phyloP scores from a whole-genome alignment of 495 filamentous ascomycete species.

The Hypoxylon perforatum region DNA sequence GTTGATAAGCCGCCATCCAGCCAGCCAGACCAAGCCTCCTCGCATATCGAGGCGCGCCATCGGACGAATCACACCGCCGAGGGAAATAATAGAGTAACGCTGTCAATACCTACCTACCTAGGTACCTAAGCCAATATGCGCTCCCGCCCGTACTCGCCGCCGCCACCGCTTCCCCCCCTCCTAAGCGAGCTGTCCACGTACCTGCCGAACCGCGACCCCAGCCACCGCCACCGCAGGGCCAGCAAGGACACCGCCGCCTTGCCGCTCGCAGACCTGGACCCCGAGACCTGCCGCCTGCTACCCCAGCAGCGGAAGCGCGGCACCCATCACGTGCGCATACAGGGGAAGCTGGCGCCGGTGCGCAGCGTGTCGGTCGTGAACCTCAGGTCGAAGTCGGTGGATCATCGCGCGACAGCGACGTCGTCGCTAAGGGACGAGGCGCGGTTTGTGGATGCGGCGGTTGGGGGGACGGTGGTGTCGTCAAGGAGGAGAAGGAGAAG shows the following conservation, averaged over 20 bases:
- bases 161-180: conserved; percentile 50
- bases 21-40: too few relatives aligned
- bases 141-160: conserved; percentile 49
- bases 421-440: neutral
- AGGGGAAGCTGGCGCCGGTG: conserved; percentile 50
- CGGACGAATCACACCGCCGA: neutral
- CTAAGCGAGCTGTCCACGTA: conserved; percentile 58
- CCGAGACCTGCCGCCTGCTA: conserved; percentile 54
- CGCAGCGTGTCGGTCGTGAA: conserved; percentile 46
- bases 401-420: neutral
- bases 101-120: too few relatives aligned
- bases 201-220: conserved; percentile 53
- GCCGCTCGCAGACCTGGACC: conserved; percentile 55
- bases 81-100: too few relatives aligned
- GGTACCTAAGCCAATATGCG: conserved; percentile 51
- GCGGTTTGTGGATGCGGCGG: conserved; percentile 32
- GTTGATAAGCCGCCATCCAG: too few relatives aligned
- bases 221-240: conserved; percentile 45
- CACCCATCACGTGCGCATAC: conserved; percentile 48
- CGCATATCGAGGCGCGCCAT: too few relatives aligned
- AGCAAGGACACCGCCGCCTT: conserved; percentile 35
- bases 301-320: conserved; percentile 33
- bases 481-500: conserved; percentile 22
- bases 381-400: conserved; percentile 8
- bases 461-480: conserved; percentile 19